These are phyloP conservation scores for Pharnaceum exiguum DNA, from an alignment of 148 eudicot genomes.

Conservation along the genomic window DNA sequence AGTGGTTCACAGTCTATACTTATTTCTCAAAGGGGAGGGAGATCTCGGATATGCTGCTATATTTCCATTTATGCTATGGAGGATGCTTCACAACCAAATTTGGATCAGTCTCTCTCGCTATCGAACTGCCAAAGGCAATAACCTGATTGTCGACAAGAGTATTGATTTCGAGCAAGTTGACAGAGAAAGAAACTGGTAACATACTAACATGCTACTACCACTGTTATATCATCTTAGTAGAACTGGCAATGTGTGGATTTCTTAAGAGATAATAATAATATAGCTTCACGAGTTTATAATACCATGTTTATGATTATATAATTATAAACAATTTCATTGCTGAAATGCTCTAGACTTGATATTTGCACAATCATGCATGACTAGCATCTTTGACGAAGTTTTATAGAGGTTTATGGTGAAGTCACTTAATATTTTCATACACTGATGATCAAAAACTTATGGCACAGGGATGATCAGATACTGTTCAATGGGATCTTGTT, in stretches of 20 bases:
- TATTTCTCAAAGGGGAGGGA: slow-evolving; percentile 15
- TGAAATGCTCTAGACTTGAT: no score
- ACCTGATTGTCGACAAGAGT: slow-evolving; percentile 52
- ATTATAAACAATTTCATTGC: no score
- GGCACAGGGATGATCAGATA: slow-evolving; percentile 72
- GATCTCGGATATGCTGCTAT: slow-evolving; percentile 18
- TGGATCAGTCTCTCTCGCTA: slow-evolving; percentile 67
- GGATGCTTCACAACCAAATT: slow-evolving; percentile 57
- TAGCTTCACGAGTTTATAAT: no score
- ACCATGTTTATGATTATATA: no score
- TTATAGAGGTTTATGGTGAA: no score
- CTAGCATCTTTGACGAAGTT: no score
- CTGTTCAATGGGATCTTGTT: slow-evolving; percentile 37
- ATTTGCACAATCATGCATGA: no score
- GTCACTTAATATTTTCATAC: no score
- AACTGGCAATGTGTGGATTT: no score
- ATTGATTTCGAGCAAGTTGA: slow-evolving; percentile 80
- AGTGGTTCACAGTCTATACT: slow-evolving; percentile 36
- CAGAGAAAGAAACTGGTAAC: slow-evolving; percentile 58
- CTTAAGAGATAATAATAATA: no score
- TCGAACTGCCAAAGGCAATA: slow-evolving; percentile 59
- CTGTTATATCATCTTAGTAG: not conserved
- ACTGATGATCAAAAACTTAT: not conserved
- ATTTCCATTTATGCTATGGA: slow-evolving; percentile 36
- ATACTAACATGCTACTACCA: no score